Conservation (phyloP, 257 asterid species). For the Nicotiana undulata region DNA sequence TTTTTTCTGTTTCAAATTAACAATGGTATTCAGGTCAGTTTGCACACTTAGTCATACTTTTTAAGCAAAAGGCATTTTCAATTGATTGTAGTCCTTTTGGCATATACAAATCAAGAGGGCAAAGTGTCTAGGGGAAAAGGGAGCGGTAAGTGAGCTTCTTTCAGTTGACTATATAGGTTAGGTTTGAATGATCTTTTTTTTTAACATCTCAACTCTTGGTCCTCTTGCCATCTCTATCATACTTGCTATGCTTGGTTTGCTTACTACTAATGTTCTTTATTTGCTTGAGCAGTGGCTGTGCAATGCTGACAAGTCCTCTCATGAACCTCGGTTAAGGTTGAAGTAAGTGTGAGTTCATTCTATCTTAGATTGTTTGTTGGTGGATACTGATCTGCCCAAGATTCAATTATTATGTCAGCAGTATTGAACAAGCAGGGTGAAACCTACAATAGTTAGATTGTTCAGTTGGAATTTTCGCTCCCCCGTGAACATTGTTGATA, state of each 20-base stretch:
- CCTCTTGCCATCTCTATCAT: neutral
- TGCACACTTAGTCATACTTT: neutral
- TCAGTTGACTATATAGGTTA: neutral
- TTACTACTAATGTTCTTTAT: slow-evolving; percentile 5
- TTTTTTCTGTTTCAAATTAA: neutral
- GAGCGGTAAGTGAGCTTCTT: neutral
- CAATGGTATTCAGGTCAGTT: neutral
- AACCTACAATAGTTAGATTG: neutral
- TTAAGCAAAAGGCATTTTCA: neutral
- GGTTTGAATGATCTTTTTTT: neutral
- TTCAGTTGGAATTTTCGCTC: too few relatives aligned
- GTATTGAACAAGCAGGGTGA: neutral
- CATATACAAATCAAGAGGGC: neutral
- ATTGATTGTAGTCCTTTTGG: neutral
- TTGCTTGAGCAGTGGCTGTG: slow-evolving; percentile 67
- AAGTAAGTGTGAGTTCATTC: slow-evolving; percentile 45
- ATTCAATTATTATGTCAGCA: neutral
- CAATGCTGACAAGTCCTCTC: slow-evolving; percentile 93
- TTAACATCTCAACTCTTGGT: neutral
- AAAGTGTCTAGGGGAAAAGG: neutral
- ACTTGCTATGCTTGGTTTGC: neutral
- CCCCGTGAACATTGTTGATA: too few relatives aligned
- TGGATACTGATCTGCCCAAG: neutral
- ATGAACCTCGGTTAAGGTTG: slow-evolving; percentile 84
- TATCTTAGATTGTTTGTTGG: neutral